Evolutionary conservation across 1,139 yeast species (phyloP), one percentile per base, ranked within the genome.

Genomic region (Taphrina flavorubra): DNA sequence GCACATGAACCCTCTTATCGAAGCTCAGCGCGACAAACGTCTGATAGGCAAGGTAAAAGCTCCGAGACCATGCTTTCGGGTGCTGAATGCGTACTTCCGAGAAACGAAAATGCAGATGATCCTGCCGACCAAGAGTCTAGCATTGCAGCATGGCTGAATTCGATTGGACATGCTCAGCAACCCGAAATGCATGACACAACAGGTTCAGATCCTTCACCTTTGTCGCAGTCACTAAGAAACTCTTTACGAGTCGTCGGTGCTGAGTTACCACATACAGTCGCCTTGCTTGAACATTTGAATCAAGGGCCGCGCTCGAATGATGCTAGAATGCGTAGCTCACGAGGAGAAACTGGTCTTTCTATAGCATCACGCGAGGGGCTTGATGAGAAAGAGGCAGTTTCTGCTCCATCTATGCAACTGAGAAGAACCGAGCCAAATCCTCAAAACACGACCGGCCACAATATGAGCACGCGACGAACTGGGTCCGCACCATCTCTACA

Each of bases 241-340:
- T 53, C 57, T 18, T 20, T 58, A 13, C 49, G 44, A 6, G 53
- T 58, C 18, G 18, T 58, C 20, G 62, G 53, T 16, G 44, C 44
- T 31, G 46, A 39, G 11, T 47, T 58, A 25, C 62, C 62, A n/a
- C 62, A 58, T 31, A 58, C 62, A 5, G 36, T 44, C 18, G 62
- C 51, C 18, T n/a, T 49, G 13, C 53, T 49, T 25, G 36, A 49
- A 11, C 53, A 11, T n/a, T 49, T 49, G 53, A 49, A 49, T 20
- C 16, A 10, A 46, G 14, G 42, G 11, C 42, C 42, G 6, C 42
- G 42, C 14, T 39, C 42, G 42, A 39, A 11, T 39, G 42, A 39
- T 10, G 14, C 11, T 39, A 14, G 14, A 39, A 10, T 11, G 14
- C 11, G 51, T 18, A 46, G 10, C 51, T 13, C 11, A 46, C 16